Evolutionary conservation across 164 flowering plant genomes (phyloP), one percentile per base, ranked within the genome.

Genomic region (Stephania cephalantha): DNA sequence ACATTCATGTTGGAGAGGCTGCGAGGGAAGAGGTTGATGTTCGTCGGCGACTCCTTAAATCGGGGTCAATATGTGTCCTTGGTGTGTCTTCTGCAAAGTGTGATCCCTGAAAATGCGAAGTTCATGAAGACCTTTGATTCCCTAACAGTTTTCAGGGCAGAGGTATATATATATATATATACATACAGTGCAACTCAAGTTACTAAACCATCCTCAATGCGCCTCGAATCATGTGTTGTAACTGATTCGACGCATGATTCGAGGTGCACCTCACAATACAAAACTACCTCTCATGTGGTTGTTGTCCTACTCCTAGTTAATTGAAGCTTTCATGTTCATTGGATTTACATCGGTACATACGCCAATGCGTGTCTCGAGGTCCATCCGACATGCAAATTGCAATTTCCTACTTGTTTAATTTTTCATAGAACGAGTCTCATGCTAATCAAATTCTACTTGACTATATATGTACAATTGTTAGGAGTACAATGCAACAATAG

Each of bases 401-500:
- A 3, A 50, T 50, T 9, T 50, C 10, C 15, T 13, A 50, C 55
- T 50, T 12, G n/a, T n/a, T n/a, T n/a, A n/a, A 25, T 50, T 50
- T 50, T 9, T 13, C 10, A 50, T 50, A 2, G 55, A 1, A 50
- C 10, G 3, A 50, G 2, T 50, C 55, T 55, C 18, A 11, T 55
- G 11, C 17, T 11, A 8, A 48, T 48, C 11, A 48, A 8, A 48
- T 48, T 9, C 13, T 8, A 48, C 13, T 48, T 48, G 9, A 48
- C 53, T 58, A 58, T 15, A 58, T 15, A 35, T 35, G 42, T 35
- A 35, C 45, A 1, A 20, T 25, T 69, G 30, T n/a, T 70, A 95
- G 98, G 88, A 91, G 1, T 93, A 91, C 80, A 95, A 91, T 83
- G 97, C 99, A 0, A 89, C 96, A 7, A 87, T 95, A 13, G 99